Base-by-base conservation (phyloP, 2,329 filamentous ascomycete genomes). In the Calonectria montana region DNA sequence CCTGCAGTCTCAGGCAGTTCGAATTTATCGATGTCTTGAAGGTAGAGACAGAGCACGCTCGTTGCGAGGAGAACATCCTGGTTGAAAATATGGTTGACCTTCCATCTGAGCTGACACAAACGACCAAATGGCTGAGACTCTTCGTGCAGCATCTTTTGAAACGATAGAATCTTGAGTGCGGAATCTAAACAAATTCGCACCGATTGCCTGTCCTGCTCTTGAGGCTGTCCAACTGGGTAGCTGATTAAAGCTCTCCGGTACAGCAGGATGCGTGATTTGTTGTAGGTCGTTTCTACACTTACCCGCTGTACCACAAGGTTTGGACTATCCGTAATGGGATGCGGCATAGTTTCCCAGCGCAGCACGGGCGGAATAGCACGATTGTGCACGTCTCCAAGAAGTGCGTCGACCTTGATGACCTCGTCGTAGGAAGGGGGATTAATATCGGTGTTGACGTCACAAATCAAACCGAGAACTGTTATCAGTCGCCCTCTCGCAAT, bases 71-170 rank as follows among this genome's bases (percentile, higher is more conserved):
- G 70, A 18, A 73, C 59, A 13, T 70, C 70, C 43, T 73, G 70
- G 39, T 73, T 73, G 67, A 74, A 68, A 27, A 74, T 70, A 47
- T 50, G 64, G 39, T 31, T 59, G 21, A 73, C 67, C 64, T 70
- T 73, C 70, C 70, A 73, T 50, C 70, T 59, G 1, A 73, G 50
- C 59, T 68, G 70, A 31, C 50, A 68, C 25, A 74, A n/a, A 50
- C 67, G 72, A 61, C 72, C 70, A 55, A 70, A 68, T 59, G 72
- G 72, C 53, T 73, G 70, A 70, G 70, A 68, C 53, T 74, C 70
- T 66, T 74, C 61, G 31, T 73, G 67, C 23, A 73, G 67, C 70
- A 74, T 68, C 43, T 70, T 57, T 53, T 74, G 72, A 37, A 73
- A 74, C 3, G 63, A 67, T 13, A 74, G 59, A 55, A 73, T 68